Conservation (phyloP, 2,329 filamentous ascomycete genomes). For the Neodidymelliopsis sp. region DNA sequence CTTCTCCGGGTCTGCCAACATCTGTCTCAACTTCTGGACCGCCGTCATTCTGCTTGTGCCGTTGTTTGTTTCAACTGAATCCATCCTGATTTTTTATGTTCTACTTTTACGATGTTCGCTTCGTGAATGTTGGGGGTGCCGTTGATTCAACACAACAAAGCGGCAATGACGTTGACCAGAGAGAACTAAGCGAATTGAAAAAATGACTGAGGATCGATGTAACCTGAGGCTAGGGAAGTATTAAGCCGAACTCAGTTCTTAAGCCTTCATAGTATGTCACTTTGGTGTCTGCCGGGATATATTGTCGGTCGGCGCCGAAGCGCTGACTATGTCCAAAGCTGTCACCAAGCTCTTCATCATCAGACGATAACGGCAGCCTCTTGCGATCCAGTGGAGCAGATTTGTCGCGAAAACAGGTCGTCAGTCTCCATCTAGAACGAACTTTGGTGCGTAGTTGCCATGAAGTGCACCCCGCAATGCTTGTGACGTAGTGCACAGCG, state of each 20-base stretch:
- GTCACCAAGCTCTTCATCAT: neutral
- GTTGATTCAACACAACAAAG: constrained; percentile 6
- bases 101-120: neutral
- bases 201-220: neutral
- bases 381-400: neutral
- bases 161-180: neutral
- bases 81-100: constrained; percentile 11
- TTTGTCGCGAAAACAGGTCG: neutral
- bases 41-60: constrained; percentile 27
- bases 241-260: constrained; percentile 3
- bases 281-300: constrained; percentile 6
- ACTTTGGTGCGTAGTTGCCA: constrained; percentile 6
- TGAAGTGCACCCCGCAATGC: constrained; percentile 28
- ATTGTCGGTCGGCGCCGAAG: neutral
- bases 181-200: neutral
- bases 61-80: constrained; percentile 9
- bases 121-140: constrained; percentile 1
- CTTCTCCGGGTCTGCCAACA: constrained; percentile 43
- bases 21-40: constrained; percentile 41
- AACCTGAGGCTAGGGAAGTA: neutral
- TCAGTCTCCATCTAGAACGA: constrained; percentile 10
- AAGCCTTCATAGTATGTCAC: constrained; percentile 2
- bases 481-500: constrained; percentile 29
- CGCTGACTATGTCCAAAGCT: neutral
- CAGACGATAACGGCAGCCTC: neutral